phyloP scores from a whole-genome alignment of 768 basidiomycete genomes.

The Clavaria fumosa region DNA sequence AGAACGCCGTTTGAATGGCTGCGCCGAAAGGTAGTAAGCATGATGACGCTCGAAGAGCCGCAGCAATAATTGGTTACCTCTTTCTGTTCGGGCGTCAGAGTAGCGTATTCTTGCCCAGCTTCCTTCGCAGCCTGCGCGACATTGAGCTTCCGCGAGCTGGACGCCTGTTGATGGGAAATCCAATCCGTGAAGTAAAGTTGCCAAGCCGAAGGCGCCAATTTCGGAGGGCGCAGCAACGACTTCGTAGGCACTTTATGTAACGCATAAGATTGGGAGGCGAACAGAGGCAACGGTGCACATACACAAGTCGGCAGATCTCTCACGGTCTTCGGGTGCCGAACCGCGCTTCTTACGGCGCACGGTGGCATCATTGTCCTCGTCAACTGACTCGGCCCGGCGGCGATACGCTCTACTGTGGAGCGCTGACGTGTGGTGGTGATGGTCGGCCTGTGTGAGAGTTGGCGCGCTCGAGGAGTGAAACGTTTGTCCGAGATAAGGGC shows the following conservation, averaged over 20 bases:
- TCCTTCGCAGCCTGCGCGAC: constrained; percentile 93
- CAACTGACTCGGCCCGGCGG: constrained; percentile 51
- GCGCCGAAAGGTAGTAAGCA: constrained; percentile 12
- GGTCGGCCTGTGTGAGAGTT: constrained; percentile 31
- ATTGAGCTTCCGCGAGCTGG: constrained; percentile 73
- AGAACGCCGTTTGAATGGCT: constrained; percentile 81
- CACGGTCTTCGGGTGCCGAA: constrained; percentile 22
- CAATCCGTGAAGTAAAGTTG: constrained; percentile 94
- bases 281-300: too few relatives aligned
- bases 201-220: constrained; percentile 89
- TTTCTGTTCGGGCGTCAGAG: constrained; percentile 63
- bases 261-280: too few relatives aligned
- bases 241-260: too few relatives aligned
- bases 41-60: constrained; percentile 22
- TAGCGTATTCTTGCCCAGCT: constrained; percentile 81
- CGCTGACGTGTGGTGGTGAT: too few relatives aligned
- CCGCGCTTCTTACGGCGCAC: constrained; percentile 42
- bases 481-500: constrained; percentile 32
- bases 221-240: constrained; percentile 73
- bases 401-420: constrained; percentile 44
- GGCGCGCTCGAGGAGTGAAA: constrained; percentile 67
- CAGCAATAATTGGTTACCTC: constrained; percentile 36
- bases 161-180: constrained; percentile 75
- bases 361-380: constrained; percentile 62
- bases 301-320: constrained; percentile 22